phyloP scores from a whole-genome alignment of 129 eudicot species.

The Smallanthus sonchifolius region DNA sequence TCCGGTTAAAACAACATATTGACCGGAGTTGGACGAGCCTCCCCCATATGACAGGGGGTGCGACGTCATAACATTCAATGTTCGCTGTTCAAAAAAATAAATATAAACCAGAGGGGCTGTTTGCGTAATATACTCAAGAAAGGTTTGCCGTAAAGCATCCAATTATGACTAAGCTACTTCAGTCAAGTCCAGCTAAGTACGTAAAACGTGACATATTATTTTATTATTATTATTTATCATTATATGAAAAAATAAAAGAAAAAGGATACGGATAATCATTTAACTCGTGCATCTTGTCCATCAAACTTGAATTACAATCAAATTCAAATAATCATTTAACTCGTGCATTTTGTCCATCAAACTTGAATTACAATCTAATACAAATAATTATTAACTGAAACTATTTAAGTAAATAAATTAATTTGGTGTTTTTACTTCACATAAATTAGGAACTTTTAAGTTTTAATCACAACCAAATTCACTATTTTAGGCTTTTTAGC shows the following conservation, averaged over 20 bases:
- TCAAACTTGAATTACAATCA: background rate
- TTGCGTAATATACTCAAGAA: background rate
- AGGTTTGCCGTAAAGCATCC: background rate
- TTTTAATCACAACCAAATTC: too few species aligned
- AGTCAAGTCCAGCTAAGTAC: background rate
- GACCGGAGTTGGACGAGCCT: too few species aligned
- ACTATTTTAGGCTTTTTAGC: too few species aligned
- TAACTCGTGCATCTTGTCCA: background rate
- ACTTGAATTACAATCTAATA: background rate
- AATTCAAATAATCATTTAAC: background rate
- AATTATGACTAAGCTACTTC: background rate
- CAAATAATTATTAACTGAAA: too few species aligned
- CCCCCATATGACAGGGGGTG: too few species aligned
- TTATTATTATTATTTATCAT: too few species aligned
- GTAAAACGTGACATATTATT: background rate
- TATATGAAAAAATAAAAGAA: background rate
- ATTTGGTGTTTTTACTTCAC: too few species aligned
- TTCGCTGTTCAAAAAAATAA: too few species aligned
- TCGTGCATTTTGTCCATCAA: background rate
- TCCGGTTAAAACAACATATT: too few species aligned
- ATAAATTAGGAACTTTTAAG: too few species aligned
- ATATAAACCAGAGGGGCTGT: background rate
- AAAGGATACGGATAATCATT: background rate
- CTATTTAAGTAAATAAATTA: too few species aligned
- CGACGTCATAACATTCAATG: too few species aligned